Evolutionary conservation across 2,329 filamentous ascomycete species (phyloP).

Genomic region (Juglanconis juglandina): DNA sequence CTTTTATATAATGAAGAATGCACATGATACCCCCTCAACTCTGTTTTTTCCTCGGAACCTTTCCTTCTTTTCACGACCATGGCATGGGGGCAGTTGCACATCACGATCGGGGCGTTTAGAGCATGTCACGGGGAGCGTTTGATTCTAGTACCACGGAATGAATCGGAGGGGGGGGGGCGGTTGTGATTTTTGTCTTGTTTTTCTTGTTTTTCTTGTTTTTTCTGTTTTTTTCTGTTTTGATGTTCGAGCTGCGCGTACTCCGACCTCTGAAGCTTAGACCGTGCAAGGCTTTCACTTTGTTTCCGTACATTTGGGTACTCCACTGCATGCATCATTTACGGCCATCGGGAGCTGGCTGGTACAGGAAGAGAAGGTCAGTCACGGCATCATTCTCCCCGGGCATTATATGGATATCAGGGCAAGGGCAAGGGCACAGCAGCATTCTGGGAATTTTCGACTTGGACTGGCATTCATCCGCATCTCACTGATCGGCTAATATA

Average conservation of each 20-base stretch:
- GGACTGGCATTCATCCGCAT: too few species aligned
- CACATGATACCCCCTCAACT: conserved; percentile 15
- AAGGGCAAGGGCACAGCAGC: too few species aligned
- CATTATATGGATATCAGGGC: too few species aligned
- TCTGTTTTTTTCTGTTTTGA: not conserved
- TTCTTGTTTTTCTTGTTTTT: not conserved
- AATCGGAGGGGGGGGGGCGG: too few species aligned
- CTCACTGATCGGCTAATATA: too few species aligned
- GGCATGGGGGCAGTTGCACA: not conserved
- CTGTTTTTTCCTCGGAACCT: not conserved
- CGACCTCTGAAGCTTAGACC: too few species aligned
- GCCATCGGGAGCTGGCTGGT: not conserved
- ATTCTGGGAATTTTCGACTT: too few species aligned
- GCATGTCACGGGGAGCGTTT: conserved; percentile 12
- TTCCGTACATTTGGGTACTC: too few species aligned
- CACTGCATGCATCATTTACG: not conserved
- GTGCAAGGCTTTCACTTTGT: too few species aligned
- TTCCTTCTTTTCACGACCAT: not conserved
- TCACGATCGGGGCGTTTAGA: conserved; percentile 12
- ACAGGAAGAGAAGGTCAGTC: too few species aligned
- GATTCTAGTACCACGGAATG: not conserved
- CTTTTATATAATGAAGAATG: conserved; percentile 13
- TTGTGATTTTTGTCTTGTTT: not conserved
- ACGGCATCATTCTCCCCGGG: too few species aligned
- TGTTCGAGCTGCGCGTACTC: too few species aligned